Evolutionary conservation across 2,329 filamentous ascomycete genomes (phyloP), one percentile per base, ranked within the genome.

Genomic region (Fusarium luffae): DNA sequence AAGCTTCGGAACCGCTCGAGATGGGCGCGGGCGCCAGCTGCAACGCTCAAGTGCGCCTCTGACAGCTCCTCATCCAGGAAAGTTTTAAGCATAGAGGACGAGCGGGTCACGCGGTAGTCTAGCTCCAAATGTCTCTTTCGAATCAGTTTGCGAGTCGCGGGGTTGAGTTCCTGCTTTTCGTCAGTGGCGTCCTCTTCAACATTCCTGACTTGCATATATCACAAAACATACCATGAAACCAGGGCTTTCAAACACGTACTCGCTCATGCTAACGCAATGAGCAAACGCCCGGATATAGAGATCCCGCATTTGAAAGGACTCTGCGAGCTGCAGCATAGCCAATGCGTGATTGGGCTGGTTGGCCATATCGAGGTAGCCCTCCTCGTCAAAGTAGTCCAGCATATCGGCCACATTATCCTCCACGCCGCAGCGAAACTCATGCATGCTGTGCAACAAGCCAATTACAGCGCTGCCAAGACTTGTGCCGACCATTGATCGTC

Each of bases 201-300:
- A 46, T 54, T 43, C 59, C 50, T 30, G 18, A 27, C 27, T 54
- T 54, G 27, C 13, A 79, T 86, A 72, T 81, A 90, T 89, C 77
- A 85, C 81, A 65, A 34, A 18, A 79, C 86, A 71, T 81, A 90
- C 89, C 77, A 85, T 81, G 65, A 89, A 92, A 66, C 92, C 91
- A 2, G 84, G 77, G 69, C 85, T 87, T 8, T 79, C 74, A 42
- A 83, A 81, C 7, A 94, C 66, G 27, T 82, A 82, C 21, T 91
- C 87, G 63, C 86, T 87, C 92, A 95, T 94, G 44, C 92, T 93
- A 37, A 91, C 90, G 75, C 92, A 93, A 74, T 96, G 93, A 16
- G 87, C 85, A 78, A 94, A 93, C 0, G 92, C 89, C 73, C 92
- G 86, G 13, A 89, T 85, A 83, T 93, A 95, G 14, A 93, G 79